Conservation (phyloP, 1,139 yeast species). For the Geotrichum klebahnii region DNA sequence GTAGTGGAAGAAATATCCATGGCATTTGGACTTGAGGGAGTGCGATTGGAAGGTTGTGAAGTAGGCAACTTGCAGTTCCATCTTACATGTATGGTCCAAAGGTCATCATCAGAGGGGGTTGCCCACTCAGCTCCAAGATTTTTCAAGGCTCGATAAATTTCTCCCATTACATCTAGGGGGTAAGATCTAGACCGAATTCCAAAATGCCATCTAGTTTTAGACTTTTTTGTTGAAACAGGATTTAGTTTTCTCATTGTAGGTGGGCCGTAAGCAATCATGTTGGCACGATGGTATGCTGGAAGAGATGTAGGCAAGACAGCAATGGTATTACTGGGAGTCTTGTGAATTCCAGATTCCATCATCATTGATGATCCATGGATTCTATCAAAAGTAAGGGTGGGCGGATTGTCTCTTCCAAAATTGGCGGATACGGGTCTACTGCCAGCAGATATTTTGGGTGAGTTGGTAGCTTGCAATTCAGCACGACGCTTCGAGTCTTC, state of each 20-base stretch:
- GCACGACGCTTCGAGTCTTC: conserved; percentile 19
- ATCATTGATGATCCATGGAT: conserved; percentile 37
- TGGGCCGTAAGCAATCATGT: conserved; percentile 54
- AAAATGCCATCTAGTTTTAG: conserved; percentile 97
- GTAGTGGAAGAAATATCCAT: conserved; percentile 23
- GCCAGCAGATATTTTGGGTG: conserved; percentile 16
- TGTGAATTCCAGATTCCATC: conserved; percentile 31
- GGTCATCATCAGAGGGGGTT: conserved; percentile 75
- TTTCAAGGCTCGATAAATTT: conserved; percentile 87
- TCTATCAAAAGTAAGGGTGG: conserved; percentile 38
- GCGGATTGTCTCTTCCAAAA: conserved; percentile 32
- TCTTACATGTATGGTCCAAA: conserved; percentile 96
- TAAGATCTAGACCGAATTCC: conserved; percentile 95
- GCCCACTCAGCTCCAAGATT: conserved; percentile 98
- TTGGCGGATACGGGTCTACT: conserved; percentile 21
- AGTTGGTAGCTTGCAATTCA: conserved; percentile 12
- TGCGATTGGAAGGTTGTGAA: conserved; percentile 30
- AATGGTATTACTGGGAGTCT: conserved; percentile 55
- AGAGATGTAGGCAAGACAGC: conserved; percentile 90
- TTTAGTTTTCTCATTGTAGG: conserved; percentile 51
- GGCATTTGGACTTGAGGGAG: conserved; percentile 22
- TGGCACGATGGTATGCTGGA: conserved; percentile 92
- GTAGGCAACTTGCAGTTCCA: conserved; percentile 71
- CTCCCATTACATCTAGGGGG: conserved; percentile 98
- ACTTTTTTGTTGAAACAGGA: conserved; percentile 75